phyloP scores from a whole-genome alignment of 2,329 filamentous ascomycete species.

The Fusarium robinianum region DNA sequence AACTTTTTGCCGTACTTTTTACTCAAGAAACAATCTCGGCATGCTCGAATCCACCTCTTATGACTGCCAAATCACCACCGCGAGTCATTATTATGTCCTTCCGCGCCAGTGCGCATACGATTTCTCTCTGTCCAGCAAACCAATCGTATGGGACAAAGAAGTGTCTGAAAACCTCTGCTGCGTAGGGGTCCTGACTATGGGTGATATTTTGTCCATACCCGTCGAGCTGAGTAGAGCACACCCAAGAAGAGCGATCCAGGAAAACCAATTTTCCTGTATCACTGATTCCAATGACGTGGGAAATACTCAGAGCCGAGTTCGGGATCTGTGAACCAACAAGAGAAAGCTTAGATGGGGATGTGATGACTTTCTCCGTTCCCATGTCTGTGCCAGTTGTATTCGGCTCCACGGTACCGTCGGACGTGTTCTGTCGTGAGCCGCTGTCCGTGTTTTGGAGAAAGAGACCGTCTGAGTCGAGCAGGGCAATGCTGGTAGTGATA shows the following conservation, averaged over 20 bases:
- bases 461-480: conserved; percentile 17
- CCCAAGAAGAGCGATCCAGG: conserved; percentile 32
- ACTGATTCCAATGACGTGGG: conserved; percentile 37
- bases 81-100: conserved; percentile 17
- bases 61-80: conserved; percentile 12
- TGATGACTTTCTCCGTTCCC: too few species aligned
- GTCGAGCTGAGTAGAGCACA: conserved; percentile 19
- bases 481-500: conserved; percentile 7
- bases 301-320: conserved; percentile 8
- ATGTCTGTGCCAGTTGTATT: too few species aligned
- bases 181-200: neutral
- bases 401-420: too few species aligned
- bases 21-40: too few species aligned
- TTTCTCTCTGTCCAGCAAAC: conserved; percentile 17
- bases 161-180: conserved; percentile 10
- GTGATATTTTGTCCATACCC: conserved; percentile 1
- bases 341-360: too few species aligned
- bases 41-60: conserved; percentile 11
- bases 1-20: too few species aligned
- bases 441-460: neutral
- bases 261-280: conserved; percentile 42
- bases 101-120: conserved; percentile 10
- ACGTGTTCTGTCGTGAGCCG: too few species aligned
- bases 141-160: conserved; percentile 23
- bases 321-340: too few species aligned